Evolutionary conservation across 2,329 filamentous ascomycete genomes (phyloP), one percentile per base, ranked within the genome.

Genomic region (Aspergillus nomiae): DNA sequence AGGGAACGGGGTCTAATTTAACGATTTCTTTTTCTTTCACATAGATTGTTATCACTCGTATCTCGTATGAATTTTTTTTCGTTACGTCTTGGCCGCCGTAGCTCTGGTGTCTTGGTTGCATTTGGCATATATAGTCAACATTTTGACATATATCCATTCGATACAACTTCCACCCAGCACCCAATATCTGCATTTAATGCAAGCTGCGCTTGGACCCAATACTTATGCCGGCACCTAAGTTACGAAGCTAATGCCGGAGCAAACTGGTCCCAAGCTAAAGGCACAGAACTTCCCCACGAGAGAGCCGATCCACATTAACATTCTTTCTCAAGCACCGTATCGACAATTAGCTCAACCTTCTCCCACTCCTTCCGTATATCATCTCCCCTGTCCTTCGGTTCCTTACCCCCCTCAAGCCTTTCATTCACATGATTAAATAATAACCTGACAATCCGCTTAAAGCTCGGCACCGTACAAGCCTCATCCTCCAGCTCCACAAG

Each of bases 261-360:
- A 3, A n/a, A 41, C 38, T 41, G 9, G 16, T 41, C 38, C 38
- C 38, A 41, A n/a, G 3, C 3, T n/a, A n/a, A 41, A 19, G 38
- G 19, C 36, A 38, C 19, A 19, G 26, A 41, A 41, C 21, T 2
- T 9, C 38, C 38, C 28, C 28, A 24, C n/a, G 32, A 34, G 19
- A 36, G 24, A 8, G 30, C 12, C 26, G 14, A 26, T 14, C 16
- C 24, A 19, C 11, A 54, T 43, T 43, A 56, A 51, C 24, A 34
- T 2, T 62, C 77, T 69, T 26, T 74, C 69, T 60, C 74, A 70
- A 69, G 46, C 32, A 68, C 69, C 28, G 63, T 59, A 43, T 69
- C 62, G 41, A 73, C 72, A 54, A 80, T 63, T 57, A 67, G 63
- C 58, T 82, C 82, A 65, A 86, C 73, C 71, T 85, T 85, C 67